phyloP scores from a whole-genome alignment of 2,329 filamentous ascomycete species.

The Claviceps paspali region DNA sequence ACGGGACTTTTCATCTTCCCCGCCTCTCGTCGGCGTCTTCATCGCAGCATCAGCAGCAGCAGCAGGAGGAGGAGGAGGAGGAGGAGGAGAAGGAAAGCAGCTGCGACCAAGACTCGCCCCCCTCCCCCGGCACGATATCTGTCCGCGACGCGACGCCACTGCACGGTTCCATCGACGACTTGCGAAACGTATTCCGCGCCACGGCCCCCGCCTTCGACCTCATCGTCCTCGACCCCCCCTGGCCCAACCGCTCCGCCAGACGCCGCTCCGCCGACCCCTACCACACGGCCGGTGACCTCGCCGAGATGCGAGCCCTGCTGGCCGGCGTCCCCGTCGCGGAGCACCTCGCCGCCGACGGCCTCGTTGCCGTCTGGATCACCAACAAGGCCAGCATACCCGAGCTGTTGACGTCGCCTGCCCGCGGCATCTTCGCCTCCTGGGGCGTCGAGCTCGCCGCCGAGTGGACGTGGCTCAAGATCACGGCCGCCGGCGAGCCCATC shows the following conservation, averaged over 20 bases:
- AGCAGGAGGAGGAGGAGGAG: background rate
- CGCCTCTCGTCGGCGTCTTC: slow-evolving; percentile 14
- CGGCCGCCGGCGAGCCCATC: slow-evolving; percentile 47
- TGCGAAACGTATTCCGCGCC: slow-evolving; percentile 24
- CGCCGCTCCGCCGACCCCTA: slow-evolving; percentile 40
- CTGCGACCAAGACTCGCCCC: background rate
- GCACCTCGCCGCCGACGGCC: slow-evolving; percentile 34
- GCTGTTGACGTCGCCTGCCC: slow-evolving; percentile 33
- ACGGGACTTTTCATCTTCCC: slow-evolving; percentile 32
- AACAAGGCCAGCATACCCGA: slow-evolving; percentile 49
- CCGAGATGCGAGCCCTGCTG: slow-evolving; percentile 35
- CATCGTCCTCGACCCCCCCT: slow-evolving; percentile 62
- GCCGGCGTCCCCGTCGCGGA: slow-evolving; percentile 38
- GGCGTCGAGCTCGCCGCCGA: slow-evolving; percentile 50
- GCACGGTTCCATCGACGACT: slow-evolving; percentile 30
- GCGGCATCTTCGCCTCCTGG: slow-evolving; percentile 53
- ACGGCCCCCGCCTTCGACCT: slow-evolving; percentile 44
- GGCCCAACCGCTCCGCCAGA: slow-evolving; percentile 63
- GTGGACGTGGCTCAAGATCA: slow-evolving; percentile 70
- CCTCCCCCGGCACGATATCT: background rate
- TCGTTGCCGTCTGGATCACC: slow-evolving; percentile 64
- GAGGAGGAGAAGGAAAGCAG: no score
- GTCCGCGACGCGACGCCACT: slow-evolving; percentile 31
- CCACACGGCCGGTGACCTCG: slow-evolving; percentile 27
- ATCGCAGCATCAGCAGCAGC: background rate